Percentiles rank a stretch among this genome's conserved stretches.
These are phyloP conservation scores for Durusdinium trenchii DNA, from an alignment of 73 alveolate species.

Conservation along the genomic window DNA sequence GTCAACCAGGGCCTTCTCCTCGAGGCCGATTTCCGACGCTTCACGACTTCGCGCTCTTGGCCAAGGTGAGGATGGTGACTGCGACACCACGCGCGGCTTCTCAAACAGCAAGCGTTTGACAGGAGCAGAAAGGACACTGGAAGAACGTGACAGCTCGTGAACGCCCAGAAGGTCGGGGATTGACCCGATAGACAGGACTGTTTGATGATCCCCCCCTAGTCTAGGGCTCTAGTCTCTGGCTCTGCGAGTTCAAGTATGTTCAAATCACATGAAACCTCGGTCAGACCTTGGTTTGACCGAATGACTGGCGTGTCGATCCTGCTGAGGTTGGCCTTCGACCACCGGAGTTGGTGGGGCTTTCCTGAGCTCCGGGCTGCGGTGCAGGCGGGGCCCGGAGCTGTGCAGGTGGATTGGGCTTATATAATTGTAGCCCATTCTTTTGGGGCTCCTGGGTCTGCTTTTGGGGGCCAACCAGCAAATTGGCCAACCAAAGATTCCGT, in stretches of 20 bases:
- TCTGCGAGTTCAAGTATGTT: background rate
- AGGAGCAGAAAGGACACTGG: too few species aligned
- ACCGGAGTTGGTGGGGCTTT: constrained; percentile 73
- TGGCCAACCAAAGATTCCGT: background rate
- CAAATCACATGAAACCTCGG: background rate
- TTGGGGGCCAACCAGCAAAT: too few species aligned
- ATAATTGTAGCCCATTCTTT: background rate
- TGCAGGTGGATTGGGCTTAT: too few species aligned
- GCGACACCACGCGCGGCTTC: constrained; percentile 59
- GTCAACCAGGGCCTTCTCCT: too few species aligned
- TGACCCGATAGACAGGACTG: too few species aligned
- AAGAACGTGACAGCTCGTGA: too few species aligned
- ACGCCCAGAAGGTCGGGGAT: too few species aligned
- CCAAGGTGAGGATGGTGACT: constrained; percentile 63
- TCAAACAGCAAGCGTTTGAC: too few species aligned
- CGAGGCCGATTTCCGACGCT: too few species aligned
- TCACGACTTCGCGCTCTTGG: too few species aligned
- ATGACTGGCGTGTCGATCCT: background rate
- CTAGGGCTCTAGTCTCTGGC: too few species aligned
- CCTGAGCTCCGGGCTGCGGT: constrained; percentile 74
- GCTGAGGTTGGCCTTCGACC: constrained; percentile 65
- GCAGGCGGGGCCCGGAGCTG: constrained; percentile 20
- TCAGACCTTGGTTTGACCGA: background rate
- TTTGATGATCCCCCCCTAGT: too few species aligned
- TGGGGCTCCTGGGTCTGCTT: background rate